Base-by-base conservation (phyloP, 2,329 filamentous ascomycete species). In the Raffaelea ambrosiae region DNA sequence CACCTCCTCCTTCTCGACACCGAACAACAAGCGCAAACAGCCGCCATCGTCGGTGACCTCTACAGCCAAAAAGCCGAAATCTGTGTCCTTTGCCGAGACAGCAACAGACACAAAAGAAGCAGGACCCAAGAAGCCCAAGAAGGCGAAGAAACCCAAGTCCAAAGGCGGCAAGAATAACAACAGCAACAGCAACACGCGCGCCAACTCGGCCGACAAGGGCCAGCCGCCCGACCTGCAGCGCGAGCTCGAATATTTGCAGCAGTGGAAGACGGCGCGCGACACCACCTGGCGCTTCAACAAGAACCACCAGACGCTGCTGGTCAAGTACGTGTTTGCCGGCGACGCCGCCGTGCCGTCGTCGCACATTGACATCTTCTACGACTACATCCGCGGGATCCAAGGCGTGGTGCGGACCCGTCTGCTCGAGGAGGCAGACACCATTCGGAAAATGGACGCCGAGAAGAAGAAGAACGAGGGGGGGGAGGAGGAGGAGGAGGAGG, bases 281-380 rank as follows among this genome's bases (percentile, higher is more conserved):
- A 70, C 75, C 10, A 73, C 72, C 56, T 97, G 91, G 91, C 96
- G 95, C 65, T 97, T 96, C 72, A 95, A 94, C 71, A 96, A 96
- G 69, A 90, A 88, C 57, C 81, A 88, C 61, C 90, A 96, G 65
- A 87, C 83, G 47, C 80, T 87, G 56, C 72, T 96, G 13, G 78
- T 96, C 61, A 91, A 93, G 64, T 82, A 94, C 69, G 68, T 86
- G 41, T 87, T 94, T 61, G 81, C 86, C 55, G 68, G 81, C 54
- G 77, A 81, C 57, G 76, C 78, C 52, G 75, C 76, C 40, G 77
- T 96, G 40, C 87, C 89, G 1, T 68, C 81, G 16, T 69, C 76
- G 50, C 79, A 91, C 65, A 81, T 87, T 50, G 67, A 77, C 42
- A 73, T 81, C 20, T 79, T 96, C 39, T 79, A 84, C 60, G 74